Base-by-base conservation (phyloP, 306 rosid genomes). In the Prunus kanzakura region DNA sequence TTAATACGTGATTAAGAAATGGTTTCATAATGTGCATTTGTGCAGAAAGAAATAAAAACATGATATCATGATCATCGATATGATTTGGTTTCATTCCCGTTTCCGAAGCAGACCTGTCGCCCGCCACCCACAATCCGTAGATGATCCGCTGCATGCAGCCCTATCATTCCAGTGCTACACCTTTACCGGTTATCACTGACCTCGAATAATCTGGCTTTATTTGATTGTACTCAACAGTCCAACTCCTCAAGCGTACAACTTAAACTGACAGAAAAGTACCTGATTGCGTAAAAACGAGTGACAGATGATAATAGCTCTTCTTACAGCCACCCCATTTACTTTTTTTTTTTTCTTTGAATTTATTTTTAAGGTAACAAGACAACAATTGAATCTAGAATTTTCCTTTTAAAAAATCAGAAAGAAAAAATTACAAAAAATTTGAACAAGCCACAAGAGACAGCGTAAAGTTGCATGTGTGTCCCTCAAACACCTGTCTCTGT, bases 391-490 rank as follows among this genome's bases (percentile, higher is more conserved):
- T 55, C 0, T 3, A 19, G 11, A n/a, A 55, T 7, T 55, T 3
- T 55, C 27, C 13, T 9, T 55, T 0, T 7, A 55, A n/a, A n/a
- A 58, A 58, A 58, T 3, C 30, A 10, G 6, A 43, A 60, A 60
- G 1, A 52, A 6, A 64, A 71, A 16, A 14, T 12, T 3, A 38
- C 43, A 58, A 45, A 52, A 55, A 52, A 19, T 9, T 52, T 14
- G 45, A 47, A 41, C 71, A 69, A 16, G 16, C 71, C 66, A 11
- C 1, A 32, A 69, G 25, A 47, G 49, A 41, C 79, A 68, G 78
- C 76, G 69, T 50, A 61, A 78, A 72, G 81, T 63, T 72, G 79
- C 82, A 64, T 69, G 71, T 64, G 18, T 55, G 79, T 18, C 75
- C 62, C 30, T 80, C 75, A 82, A 67, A 41, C 72, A 2, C 79